Evolutionary conservation across 768 basidiomycete genomes (phyloP).

Genomic region (Suillus occidentalis): DNA sequence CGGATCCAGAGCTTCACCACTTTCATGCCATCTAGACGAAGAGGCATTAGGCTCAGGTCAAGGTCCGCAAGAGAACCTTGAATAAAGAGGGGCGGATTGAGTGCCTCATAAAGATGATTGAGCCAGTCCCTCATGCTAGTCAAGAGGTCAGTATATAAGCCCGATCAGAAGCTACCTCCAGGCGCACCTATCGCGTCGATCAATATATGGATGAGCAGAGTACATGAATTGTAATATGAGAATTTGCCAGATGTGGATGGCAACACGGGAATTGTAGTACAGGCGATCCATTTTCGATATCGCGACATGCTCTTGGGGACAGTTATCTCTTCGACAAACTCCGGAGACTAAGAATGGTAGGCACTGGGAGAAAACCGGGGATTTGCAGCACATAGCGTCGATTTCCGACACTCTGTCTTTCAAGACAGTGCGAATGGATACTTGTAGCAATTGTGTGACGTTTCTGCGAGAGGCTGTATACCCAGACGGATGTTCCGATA

Average conservation of each 20-base stretch:
- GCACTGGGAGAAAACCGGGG: conserved; percentile 40
- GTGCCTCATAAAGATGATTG: conserved; percentile 44
- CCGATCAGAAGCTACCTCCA: background rate
- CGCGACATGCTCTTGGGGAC: conserved; percentile 38
- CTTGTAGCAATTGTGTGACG: conserved; percentile 25
- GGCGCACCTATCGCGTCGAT: conserved; percentile 9
- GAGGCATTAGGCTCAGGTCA: conserved; percentile 37
- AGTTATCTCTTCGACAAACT: conserved; percentile 33
- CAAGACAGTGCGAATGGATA: conserved; percentile 29
- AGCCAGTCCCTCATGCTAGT: conserved; percentile 43
- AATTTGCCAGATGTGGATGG: conserved; percentile 50
- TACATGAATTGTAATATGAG: conserved; percentile 40
- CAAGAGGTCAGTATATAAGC: too few relatives aligned
- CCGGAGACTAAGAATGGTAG: conserved; percentile 32
- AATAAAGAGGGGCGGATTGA: conserved; percentile 47
- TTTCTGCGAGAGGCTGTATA: conserved; percentile 16
- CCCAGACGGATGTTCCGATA: background rate
- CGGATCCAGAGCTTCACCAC: conserved; percentile 48
- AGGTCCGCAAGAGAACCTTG: conserved; percentile 45
- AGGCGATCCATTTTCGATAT: conserved; percentile 22
- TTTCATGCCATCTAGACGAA: conserved; percentile 35
- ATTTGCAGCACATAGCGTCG: conserved; percentile 31
- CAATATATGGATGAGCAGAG: conserved; percentile 13
- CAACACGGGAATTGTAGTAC: conserved; percentile 43
- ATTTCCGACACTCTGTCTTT: conserved; percentile 30